Conservation (phyloP, 306 rosid genomes). For the Cucumis sativus region DNA sequence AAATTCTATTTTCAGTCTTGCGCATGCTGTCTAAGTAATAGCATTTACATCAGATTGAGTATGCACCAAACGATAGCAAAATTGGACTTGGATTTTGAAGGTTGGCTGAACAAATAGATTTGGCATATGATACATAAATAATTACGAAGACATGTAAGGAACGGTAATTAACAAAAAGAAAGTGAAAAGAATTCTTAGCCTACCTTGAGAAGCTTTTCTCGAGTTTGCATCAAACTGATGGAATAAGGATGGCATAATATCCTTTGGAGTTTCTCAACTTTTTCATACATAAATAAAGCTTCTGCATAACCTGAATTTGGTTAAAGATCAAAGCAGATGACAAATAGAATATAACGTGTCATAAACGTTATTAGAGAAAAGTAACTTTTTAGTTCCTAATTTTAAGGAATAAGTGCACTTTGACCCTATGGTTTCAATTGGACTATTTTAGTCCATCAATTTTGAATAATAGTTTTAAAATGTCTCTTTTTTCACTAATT, state of each 20-base stretch:
- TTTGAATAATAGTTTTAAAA: too few relatives aligned
- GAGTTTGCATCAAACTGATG: conserved; percentile 61
- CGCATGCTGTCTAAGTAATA: not conserved
- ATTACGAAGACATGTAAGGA: not conserved
- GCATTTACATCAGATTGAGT: not conserved
- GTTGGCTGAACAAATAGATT: not conserved
- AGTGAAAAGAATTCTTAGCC: not conserved
- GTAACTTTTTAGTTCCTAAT: too few relatives aligned
- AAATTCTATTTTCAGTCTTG: not conserved
- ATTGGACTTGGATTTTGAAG: not conserved
- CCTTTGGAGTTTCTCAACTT: conserved; percentile 51
- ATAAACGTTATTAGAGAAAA: not conserved
- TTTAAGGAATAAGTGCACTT: too few relatives aligned
- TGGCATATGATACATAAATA: not conserved
- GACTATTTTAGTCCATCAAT: too few relatives aligned
- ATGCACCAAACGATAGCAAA: not conserved
- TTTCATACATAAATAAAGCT: conserved; percentile 32
- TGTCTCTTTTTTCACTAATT: too few relatives aligned
- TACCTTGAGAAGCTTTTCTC: conserved; percentile 74
- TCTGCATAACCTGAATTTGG: conserved; percentile 42
- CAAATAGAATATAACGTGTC: not conserved
- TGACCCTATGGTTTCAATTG: too few relatives aligned
- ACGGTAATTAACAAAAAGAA: not conserved
- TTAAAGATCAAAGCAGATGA: conserved; percentile 32
- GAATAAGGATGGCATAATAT: conserved; percentile 56